Evolutionary conservation across 495 filamentous ascomycete species (phyloP).

Genomic region (Mytilinidion resinicola): DNA sequence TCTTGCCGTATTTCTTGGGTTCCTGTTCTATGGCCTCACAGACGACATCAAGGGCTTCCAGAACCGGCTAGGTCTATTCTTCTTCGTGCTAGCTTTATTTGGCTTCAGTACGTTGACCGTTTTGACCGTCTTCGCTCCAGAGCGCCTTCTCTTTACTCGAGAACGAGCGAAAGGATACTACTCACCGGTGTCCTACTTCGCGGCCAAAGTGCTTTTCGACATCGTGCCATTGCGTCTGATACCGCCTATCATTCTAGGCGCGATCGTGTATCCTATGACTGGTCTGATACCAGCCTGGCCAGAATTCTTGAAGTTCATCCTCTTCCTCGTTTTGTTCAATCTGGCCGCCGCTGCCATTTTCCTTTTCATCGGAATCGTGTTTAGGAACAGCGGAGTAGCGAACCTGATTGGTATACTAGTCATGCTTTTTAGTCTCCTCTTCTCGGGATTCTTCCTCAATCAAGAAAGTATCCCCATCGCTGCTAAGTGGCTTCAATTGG

Average conservation of each 20-base stretch:
- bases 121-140: conserved; percentile 87
- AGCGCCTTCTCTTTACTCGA: conserved; percentile 85
- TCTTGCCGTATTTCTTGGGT: conserved; percentile 87
- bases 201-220: conserved; percentile 89
- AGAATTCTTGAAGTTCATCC: conserved; percentile 84
- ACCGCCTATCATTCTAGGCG: conserved; percentile 92
- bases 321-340: conserved; percentile 93
- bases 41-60: conserved; percentile 97
- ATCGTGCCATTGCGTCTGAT: conserved; percentile 90
- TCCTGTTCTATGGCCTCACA: conserved; percentile 91
- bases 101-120: conserved; percentile 94
- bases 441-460: conserved; percentile 89
- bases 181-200: conserved; percentile 92
- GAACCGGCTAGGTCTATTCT: conserved; percentile 95
- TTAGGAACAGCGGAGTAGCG: conserved; percentile 85
- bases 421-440: conserved; percentile 95
- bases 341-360: conserved; percentile 87
- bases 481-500: conserved; percentile 80
- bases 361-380: conserved; percentile 92
- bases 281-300: conserved; percentile 78
- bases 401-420: conserved; percentile 92
- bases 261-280: conserved; percentile 97
- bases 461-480: conserved; percentile 82
- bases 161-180: conserved; percentile 98
- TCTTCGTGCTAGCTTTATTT: conserved; percentile 93